These are phyloP conservation scores for Gyrodon lividus DNA, from an alignment of 768 basidiomycete genomes.

Conservation along the genomic window DNA sequence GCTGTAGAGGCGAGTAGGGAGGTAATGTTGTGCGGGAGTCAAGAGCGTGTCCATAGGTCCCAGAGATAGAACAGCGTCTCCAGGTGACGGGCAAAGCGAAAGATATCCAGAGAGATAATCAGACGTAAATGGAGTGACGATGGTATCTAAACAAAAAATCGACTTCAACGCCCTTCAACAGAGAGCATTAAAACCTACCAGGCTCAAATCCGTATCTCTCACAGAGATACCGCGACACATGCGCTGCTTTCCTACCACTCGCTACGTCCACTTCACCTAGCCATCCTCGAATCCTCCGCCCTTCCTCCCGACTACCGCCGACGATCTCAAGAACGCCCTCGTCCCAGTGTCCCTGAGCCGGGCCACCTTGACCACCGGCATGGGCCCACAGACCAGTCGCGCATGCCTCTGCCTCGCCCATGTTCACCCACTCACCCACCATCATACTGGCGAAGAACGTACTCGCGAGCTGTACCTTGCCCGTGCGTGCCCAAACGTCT, in stretches of 20 bases:
- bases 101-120: conserved; percentile 77
- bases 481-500: conserved; percentile 78
- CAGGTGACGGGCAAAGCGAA: conserved; percentile 67
- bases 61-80: conserved; percentile 76
- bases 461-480: conserved; percentile 74
- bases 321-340: conserved; percentile 76
- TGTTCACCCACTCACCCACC: conserved; percentile 66
- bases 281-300: conserved; percentile 69
- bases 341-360: conserved; percentile 67
- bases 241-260: conserved; percentile 62
- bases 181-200: conserved; percentile 39
- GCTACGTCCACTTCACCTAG: conserved; percentile 78
- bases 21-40: conserved; percentile 71
- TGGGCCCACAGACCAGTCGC: conserved; percentile 80
- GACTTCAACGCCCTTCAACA: background rate
- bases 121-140: conserved; percentile 73
- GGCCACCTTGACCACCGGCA: conserved; percentile 22
- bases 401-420: conserved; percentile 76
- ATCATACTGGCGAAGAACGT: conserved; percentile 72
- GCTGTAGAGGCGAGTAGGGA: conserved; percentile 72
- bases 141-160: conserved; percentile 48
- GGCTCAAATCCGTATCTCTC: conserved; percentile 81
- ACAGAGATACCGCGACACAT: conserved; percentile 69
- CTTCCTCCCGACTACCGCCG: conserved; percentile 74
- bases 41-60: conserved; percentile 80